Base-by-base conservation (phyloP, 2,329 filamentous ascomycete genomes). In the Epichloe amarillans region DNA sequence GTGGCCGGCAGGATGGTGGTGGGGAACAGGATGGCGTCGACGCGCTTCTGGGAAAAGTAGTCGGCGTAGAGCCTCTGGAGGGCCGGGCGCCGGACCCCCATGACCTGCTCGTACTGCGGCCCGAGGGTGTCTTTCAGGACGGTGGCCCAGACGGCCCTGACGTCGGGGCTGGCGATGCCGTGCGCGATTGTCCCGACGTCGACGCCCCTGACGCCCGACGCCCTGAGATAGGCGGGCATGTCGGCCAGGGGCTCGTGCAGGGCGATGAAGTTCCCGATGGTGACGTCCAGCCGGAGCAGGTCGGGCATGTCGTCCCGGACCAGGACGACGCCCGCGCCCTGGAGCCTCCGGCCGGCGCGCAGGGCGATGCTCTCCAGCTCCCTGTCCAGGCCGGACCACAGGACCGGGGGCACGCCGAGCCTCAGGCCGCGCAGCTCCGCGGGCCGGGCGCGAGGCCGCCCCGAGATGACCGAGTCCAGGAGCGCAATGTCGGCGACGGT, bases 401-500 rank as follows among this genome's bases (percentile, higher is more conserved):
- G 39, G 6, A 52, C 43, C 5, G 53, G 53, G 55, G 23, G 55
- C 3, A 55, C n/a, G 8, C 55, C 53, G 15, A 56, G 47, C 10
- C 55, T 44, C 12, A 56, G 42, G 15, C 49, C 50, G 5, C 33
- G 8, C 1, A 56, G 45, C 30, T 49, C n/a, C 3, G 50, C 43
- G 30, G 50, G 43, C 30, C 41, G n/a, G 23, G 21, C 49, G 6
- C 49, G 49, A 8, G 43, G 49, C 4, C 68, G 58, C 0, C 83
- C 83, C 3, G 78, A 76, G 38, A 88, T 86, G 4, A 75, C 76
- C 50, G 80, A 72, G 1, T 88, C 71, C 3, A 77, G 68, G 54
- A 80, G 75, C 0, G 77, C 77, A 0, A 83, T 82, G 58, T 88
- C 84, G 14, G 73, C 73, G 2, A 88, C 77, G 0, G 76, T 84